These are phyloP conservation scores for Erythrophleum fordii DNA, from an alignment of 306 rosid genomes.

Conservation along the genomic window DNA sequence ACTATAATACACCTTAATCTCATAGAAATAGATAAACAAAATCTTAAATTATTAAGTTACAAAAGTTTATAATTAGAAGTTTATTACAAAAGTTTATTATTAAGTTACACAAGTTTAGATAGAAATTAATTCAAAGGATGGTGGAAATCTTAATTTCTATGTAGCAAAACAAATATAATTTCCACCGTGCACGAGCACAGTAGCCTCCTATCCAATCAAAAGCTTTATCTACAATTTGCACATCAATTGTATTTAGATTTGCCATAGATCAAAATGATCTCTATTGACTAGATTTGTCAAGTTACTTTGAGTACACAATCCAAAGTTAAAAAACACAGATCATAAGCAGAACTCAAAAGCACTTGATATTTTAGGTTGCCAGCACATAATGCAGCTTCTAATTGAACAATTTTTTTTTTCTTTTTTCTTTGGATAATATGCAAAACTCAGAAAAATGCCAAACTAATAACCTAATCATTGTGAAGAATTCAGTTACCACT, in stretches of 20 bases:
- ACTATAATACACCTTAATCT: too few relatives aligned
- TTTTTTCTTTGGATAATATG: not conserved
- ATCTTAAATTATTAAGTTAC: too few relatives aligned
- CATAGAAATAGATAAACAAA: too few relatives aligned
- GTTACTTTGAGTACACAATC: not conserved
- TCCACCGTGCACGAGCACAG: not conserved
- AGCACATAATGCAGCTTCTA: slow-evolving; percentile 7
- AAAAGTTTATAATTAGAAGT: too few relatives aligned
- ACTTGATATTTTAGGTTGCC: slow-evolving; percentile 17
- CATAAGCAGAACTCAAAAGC: too few relatives aligned
- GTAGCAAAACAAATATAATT: not conserved
- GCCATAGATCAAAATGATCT: slow-evolving; percentile 2
- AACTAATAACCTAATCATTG: slow-evolving; percentile 17
- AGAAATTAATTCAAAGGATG: not conserved
- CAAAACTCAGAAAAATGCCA: not conserved
- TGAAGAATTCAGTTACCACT: slow-evolving; percentile 11
- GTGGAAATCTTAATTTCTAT: not conserved
- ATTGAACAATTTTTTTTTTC: not conserved
- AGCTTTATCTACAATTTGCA: not conserved
- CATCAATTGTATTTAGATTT: not conserved
- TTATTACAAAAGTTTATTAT: too few relatives aligned
- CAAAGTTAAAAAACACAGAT: too few relatives aligned
- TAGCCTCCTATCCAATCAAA: not conserved
- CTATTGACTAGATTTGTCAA: slow-evolving; percentile 5
- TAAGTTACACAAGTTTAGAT: too few relatives aligned